Percentiles rank a stretch among this genome's conserved stretches.
phyloP scores from a whole-genome alignment of 1,284 basidiomycete species.

The Fomitopsis pinicola region DNA sequence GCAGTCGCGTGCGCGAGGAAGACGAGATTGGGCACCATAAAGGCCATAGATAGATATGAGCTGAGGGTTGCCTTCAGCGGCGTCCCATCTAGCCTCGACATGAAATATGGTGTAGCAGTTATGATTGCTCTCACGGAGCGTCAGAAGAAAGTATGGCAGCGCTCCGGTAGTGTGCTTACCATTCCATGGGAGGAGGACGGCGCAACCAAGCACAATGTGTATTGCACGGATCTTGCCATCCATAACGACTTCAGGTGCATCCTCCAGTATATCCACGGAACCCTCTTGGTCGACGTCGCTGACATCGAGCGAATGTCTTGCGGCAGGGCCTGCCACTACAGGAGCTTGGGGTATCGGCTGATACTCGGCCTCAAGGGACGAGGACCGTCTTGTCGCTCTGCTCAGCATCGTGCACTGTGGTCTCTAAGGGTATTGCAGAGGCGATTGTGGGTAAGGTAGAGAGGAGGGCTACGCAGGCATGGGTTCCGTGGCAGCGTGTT shows the following conservation, averaged over 20 bases:
- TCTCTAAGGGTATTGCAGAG: neutral
- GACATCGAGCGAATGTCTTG: conserved; percentile 13
- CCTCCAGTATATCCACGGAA: conserved; percentile 15
- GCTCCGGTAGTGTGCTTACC: conserved; percentile 37
- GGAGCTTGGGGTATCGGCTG: conserved; percentile 25
- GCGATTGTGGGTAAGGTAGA: neutral
- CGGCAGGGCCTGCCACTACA: conserved; percentile 13
- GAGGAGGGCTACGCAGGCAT: neutral
- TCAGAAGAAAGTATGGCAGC: neutral
- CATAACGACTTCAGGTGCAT: conserved; percentile 21
- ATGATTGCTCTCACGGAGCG: conserved; percentile 51
- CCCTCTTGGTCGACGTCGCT: conserved; percentile 35
- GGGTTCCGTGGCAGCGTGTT: neutral
- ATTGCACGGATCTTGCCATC: conserved; percentile 53
- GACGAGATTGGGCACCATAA: conserved; percentile 60
- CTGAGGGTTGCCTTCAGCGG: conserved; percentile 55
- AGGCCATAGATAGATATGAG: conserved; percentile 65
- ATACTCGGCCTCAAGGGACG: conserved; percentile 21
- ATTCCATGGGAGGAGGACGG: conserved; percentile 76
- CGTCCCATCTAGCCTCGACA: conserved; percentile 56
- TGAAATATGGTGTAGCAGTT: conserved; percentile 73
- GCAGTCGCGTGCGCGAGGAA: conserved; percentile 70
- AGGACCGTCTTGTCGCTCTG: neutral
- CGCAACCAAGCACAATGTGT: conserved; percentile 68
- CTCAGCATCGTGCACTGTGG: neutral